Base-by-base conservation (phyloP, 2,329 filamentous ascomycete species). In the Cladorrhinum sp. region DNA sequence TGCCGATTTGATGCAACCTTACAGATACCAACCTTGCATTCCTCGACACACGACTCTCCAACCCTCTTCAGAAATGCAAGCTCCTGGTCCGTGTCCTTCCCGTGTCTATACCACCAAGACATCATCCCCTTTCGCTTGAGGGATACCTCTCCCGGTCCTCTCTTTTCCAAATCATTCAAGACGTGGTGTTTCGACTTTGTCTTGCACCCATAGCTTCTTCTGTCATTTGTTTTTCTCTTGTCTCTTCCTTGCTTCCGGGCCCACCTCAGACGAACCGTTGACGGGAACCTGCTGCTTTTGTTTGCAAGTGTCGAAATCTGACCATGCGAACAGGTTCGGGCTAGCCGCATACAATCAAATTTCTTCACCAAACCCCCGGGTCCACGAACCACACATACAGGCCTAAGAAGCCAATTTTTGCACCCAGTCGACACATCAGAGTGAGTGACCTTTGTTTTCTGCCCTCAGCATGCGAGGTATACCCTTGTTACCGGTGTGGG, bases 311-410 rank as follows among this genome's bases (percentile, higher is more conserved):
- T 70, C 70, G 63, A 73, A 70, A 69, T 66, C 66, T 64, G 66
- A 69, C 70, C 60, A 75, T 77, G 75, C 75, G 75, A 78, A 78
- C 76, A 77, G 74, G 74, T 77, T 77, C 74, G 72, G 76, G 76
- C 69, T 75, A 73, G 71, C 73, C 74, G 75, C 77, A 78, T 76
- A 72, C 72, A 70, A 74, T 72, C 72, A 69, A 71, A 70, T 69
- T 65, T 67, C 60, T 68, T 71, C 69, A 71, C 73, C 74, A 73
- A 53, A 48, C 55, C 48, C 51, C 61, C 55, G 62, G 61, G 46
- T 55, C 62, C 62, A 62, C 64, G 55, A 65, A 63, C 61, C 62
- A 49, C 30, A 56, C 48, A 36, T 55, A 53, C 53, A 49, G 26
- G 52, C 50, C 26, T 53, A 14, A n/a, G 36, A 14, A 48, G n/a